A percentile compares a stretch with the other conserved stretches of the same genome.
Evolutionary conservation across 352 stramenopile genomes (phyloP).

Genomic region (Phytophthora fragariae): DNA sequence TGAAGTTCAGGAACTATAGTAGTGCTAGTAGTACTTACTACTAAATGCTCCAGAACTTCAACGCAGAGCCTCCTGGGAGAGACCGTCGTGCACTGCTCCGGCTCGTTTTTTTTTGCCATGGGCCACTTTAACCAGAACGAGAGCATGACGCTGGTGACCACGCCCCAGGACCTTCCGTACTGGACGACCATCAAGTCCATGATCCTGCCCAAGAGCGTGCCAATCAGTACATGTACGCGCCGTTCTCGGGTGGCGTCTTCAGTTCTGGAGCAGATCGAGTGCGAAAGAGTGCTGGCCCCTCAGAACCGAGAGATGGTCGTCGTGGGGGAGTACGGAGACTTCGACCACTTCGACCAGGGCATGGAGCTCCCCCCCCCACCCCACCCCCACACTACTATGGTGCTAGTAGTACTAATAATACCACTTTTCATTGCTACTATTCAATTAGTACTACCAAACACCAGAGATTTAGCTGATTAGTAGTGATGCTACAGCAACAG

Average conservation of each 20-base stretch:
- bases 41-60: too few species aligned
- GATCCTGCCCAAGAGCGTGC: conserved; percentile 86
- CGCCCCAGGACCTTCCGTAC: conserved; percentile 95
- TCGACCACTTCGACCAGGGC: conserved; percentile 47
- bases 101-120: conserved; percentile 82
- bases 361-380: conserved; percentile 43
- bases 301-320: conserved; percentile 85
- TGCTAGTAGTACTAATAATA: too few species aligned
- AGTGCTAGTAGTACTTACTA: too few species aligned
- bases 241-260: too few species aligned
- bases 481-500: too few species aligned
- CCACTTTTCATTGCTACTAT: too few species aligned
- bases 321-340: conserved; percentile 79
- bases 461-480: too few species aligned
- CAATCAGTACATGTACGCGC: conserved; percentile 92
- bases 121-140: conserved; percentile 89
- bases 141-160: conserved; percentile 95
- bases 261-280: conserved; percentile 50
- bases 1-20: too few species aligned
- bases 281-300: conserved; percentile 74
- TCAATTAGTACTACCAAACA: too few species aligned
- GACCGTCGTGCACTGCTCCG: conserved; percentile 71
- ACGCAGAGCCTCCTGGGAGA: conserved; percentile 77
- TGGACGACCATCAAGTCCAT: conserved; percentile 95
- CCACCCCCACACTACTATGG: too few species aligned